Percentiles rank a stretch among this genome's conserved stretches.
phyloP scores from a whole-genome alignment of 2,329 filamentous ascomycete species.

The Cladosporium halotolerans region DNA sequence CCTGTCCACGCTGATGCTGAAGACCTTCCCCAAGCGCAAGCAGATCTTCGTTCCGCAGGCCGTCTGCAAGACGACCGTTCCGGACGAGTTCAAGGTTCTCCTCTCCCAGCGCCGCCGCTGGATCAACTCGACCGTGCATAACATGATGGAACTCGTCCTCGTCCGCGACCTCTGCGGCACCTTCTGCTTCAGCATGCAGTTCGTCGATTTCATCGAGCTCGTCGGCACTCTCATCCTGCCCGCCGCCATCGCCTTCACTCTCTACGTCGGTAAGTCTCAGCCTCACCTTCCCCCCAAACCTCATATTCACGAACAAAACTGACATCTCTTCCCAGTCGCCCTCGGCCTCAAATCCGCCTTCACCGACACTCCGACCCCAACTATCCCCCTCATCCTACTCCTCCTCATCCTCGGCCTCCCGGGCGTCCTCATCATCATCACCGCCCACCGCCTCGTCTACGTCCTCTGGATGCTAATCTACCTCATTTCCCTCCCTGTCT shows the following conservation, averaged over 20 bases:
- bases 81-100: slow-evolving; percentile 84
- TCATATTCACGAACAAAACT: slow-evolving; percentile 15
- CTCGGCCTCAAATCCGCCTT: slow-evolving; percentile 70
- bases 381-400: slow-evolving; percentile 88
- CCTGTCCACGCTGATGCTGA: slow-evolving; percentile 92
- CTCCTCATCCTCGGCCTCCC: slow-evolving; percentile 89
- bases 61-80: slow-evolving; percentile 97
- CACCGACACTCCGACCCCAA: slow-evolving; percentile 54
- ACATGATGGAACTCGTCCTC: slow-evolving; percentile 93
- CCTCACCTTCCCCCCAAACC: too few relatives aligned
- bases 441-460: slow-evolving; percentile 87
- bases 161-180: slow-evolving; percentile 95
- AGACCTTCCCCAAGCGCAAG: slow-evolving; percentile 97
- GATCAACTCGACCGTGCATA: slow-evolving; percentile 99
- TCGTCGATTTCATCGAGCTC: slow-evolving; percentile 91
- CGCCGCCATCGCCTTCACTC: slow-evolving; percentile 92
- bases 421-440: slow-evolving; percentile 83
- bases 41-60: slow-evolving; percentile 98
- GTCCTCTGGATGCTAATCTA: slow-evolving; percentile 97
- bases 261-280: slow-evolving; percentile 75
- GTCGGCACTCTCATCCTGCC: slow-evolving; percentile 91
- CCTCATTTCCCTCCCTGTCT: slow-evolving; percentile 82
- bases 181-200: slow-evolving; percentile 99
- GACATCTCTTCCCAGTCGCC: slow-evolving; percentile 53
- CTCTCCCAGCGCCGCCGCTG: slow-evolving; percentile 92